phyloP scores from a whole-genome alignment of 345 rosid genomes.

The Euphorbia tirucalli region DNA sequence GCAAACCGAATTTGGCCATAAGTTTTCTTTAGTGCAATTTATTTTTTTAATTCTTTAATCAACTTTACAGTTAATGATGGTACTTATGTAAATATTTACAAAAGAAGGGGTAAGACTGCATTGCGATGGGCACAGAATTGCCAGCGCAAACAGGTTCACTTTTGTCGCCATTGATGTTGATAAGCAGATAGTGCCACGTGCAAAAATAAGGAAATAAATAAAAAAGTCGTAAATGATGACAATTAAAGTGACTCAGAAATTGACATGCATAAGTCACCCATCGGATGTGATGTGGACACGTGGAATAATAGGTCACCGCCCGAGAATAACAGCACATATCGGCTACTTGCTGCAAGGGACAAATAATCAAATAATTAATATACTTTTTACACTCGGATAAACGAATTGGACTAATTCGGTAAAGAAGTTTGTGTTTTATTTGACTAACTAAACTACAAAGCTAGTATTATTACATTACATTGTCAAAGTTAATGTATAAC shows the following conservation, averaged over 20 bases:
- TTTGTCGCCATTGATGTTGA: constrained; percentile 11
- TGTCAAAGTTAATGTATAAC: too few relatives aligned
- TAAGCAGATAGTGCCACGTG: constrained; percentile 3
- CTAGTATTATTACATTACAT: too few relatives aligned
- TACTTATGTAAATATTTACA: neutral
- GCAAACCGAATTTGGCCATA: too few relatives aligned
- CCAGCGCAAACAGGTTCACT: neutral
- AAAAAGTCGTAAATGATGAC: neutral
- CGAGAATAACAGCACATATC: neutral
- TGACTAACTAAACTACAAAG: too few relatives aligned
- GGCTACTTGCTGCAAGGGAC: neutral
- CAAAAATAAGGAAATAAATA: neutral
- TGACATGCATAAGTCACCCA: neutral
- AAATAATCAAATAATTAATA: too few relatives aligned
- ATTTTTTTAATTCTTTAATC: neutral
- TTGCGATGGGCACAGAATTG: neutral
- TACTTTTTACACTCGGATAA: too few relatives aligned
- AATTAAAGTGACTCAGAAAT: neutral
- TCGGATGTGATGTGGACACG: neutral
- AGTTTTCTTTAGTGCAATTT: too few relatives aligned
- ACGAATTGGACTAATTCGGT: too few relatives aligned
- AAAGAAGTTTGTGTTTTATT: too few relatives aligned
- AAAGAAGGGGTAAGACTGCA: neutral
- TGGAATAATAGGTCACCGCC: constrained; percentile 7
- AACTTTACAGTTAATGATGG: neutral